phyloP scores from a whole-genome alignment of 2,329 filamentous ascomycete genomes.

The Pseudomassariella vexata region DNA sequence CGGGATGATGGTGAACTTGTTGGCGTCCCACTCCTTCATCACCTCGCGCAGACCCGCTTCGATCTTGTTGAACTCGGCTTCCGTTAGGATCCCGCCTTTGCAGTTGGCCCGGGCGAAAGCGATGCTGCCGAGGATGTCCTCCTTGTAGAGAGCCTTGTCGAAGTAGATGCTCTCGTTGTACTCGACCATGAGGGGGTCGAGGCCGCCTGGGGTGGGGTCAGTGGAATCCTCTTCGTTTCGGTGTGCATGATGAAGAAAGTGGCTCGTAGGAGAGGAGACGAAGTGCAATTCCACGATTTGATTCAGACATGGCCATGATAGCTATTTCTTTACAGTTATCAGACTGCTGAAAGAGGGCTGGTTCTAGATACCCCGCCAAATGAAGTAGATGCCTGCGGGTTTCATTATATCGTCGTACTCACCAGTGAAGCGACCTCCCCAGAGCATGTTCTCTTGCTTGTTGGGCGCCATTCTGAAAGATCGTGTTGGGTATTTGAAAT shows the following conservation, averaged over 20 bases:
- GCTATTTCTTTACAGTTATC: too few relatives aligned
- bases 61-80: slow-evolving; percentile 68
- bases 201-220: slow-evolving; percentile 50
- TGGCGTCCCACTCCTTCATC: slow-evolving; percentile 46
- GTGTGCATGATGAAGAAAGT: too few relatives aligned
- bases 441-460: slow-evolving; percentile 19
- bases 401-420: slow-evolving; percentile 18
- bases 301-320: too few relatives aligned
- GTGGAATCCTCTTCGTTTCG: too few relatives aligned
- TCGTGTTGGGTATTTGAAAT: too few relatives aligned
- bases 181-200: slow-evolving; percentile 79
- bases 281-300: too few relatives aligned
- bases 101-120: slow-evolving; percentile 77
- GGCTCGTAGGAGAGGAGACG: too few relatives aligned
- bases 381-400: too few relatives aligned
- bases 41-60: slow-evolving; percentile 62
- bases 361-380: too few relatives aligned
- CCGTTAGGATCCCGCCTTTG: slow-evolving; percentile 67
- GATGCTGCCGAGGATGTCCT: slow-evolving; percentile 76
- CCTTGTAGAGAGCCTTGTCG: slow-evolving; percentile 70
- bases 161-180: slow-evolving; percentile 81
- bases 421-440: slow-evolving; percentile 49
- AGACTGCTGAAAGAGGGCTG: too few relatives aligned
- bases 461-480: slow-evolving; percentile 14
- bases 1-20: slow-evolving; percentile 44